These are phyloP conservation scores for Didymella segeticola DNA, from an alignment of 2,329 filamentous ascomycete genomes.

Conservation along the genomic window DNA sequence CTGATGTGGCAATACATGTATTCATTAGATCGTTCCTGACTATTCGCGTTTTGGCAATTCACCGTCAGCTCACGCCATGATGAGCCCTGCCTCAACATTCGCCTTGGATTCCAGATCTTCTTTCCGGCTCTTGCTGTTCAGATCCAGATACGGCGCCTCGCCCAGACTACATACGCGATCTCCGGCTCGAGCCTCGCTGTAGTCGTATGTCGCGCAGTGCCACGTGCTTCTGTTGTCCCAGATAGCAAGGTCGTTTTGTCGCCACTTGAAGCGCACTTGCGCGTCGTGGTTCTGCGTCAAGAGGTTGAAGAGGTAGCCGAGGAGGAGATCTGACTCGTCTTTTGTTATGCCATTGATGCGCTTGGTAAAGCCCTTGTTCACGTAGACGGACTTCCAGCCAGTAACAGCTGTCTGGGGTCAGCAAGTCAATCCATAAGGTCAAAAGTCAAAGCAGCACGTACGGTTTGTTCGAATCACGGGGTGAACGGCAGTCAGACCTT, in stretches of 20 bases:
- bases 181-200: slow-evolving; percentile 61
- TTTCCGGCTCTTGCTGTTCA: slow-evolving; percentile 56
- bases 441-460: slow-evolving; percentile 3
- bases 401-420: slow-evolving; percentile 56
- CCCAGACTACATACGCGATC: slow-evolving; percentile 60
- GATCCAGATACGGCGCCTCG: slow-evolving; percentile 64
- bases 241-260: slow-evolving; percentile 55
- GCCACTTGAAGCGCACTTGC: slow-evolving; percentile 59
- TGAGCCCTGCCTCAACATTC: slow-evolving; percentile 7
- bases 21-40: too few relatives aligned
- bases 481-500: slow-evolving; percentile 59
- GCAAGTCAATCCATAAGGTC: neutral
- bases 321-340: slow-evolving; percentile 53
- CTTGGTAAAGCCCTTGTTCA: slow-evolving; percentile 43
- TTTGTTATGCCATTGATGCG: slow-evolving; percentile 56
- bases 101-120: slow-evolving; percentile 45
- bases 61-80: too few relatives aligned
- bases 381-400: slow-evolving; percentile 62
- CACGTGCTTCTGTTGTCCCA: slow-evolving; percentile 71
- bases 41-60: too few relatives aligned
- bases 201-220: slow-evolving; percentile 70
- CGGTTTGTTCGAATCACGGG: slow-evolving; percentile 68
- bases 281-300: slow-evolving; percentile 60
- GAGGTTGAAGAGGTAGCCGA: slow-evolving; percentile 53
- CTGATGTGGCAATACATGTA: too few relatives aligned